Evolutionary conservation across 106 monocot genomes (phyloP), one percentile per base, ranked within the genome.

Genomic region (Dendrobium catenatum): DNA sequence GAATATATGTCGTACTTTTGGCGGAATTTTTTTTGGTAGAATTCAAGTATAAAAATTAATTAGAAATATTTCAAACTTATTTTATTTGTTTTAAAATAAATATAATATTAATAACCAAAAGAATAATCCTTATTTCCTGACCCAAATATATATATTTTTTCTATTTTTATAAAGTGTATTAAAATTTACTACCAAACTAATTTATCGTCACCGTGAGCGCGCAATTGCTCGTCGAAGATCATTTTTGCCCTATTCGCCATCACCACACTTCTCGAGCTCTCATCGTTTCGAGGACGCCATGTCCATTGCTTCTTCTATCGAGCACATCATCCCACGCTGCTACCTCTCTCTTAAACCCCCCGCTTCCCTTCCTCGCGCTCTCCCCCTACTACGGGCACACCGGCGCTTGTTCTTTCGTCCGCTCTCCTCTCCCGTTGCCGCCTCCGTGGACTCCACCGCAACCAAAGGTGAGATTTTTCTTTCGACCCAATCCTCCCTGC

Each of bases 281-380:
- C 64, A 64, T 64, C 22, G 18, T 64, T 40, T 61, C 20, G 74
- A 26, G 66, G 27, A 82, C 79, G 73, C 83, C 76, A 61, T 80
- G 79, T 83, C 84, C 72, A 42, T 83, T 0, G 77, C 80, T 5
- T 83, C 84, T 51, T 74, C 83, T 17, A 84, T 90, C 67, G 90
- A 91, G 80, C 91, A 89, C 55, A 67, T 58, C 79, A 72, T 89
- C 72, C 82, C 82, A 10, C 87, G 90, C 24, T 84, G 82, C 70
- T 20, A n/a, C 44, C 41, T 72, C 33, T 46, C 80, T 42, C 42
- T 61, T 4, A 58, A 61, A 0, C 75, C 55, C 27, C 41, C 13
- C 24, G 2, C 66, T 31, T 73, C 73, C 51, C 77, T 44, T 64
- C 76, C 43, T 18, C 58, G 77, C 46, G 49, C 79, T 73, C 68